A percentile compares a stretch with the other conserved stretches of the same genome.
Conservation (phyloP, 768 basidiomycete genomes). For the Galerina sulciceps region DNA sequence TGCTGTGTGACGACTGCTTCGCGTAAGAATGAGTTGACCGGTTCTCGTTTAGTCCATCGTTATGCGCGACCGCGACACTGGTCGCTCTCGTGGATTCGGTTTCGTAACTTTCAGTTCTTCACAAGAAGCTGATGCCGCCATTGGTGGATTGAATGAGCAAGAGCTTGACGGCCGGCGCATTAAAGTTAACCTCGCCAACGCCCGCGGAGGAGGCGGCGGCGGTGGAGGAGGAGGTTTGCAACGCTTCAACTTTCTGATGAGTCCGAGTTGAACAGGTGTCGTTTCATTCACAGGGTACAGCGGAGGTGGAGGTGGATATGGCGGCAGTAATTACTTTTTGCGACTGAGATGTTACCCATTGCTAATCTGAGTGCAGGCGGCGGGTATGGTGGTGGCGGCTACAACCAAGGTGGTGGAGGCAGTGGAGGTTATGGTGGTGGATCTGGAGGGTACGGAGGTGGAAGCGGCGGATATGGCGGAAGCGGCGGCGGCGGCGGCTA, state of each 20-base stretch:
- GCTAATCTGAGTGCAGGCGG: neutral
- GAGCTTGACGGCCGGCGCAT: slow-evolving; percentile 93
- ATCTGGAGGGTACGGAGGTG: slow-evolving; percentile 25
- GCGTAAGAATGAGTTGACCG: slow-evolving; percentile 42
- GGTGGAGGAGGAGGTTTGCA: slow-evolving; percentile 46
- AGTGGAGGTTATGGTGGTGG: slow-evolving; percentile 24
- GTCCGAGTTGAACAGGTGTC: slow-evolving; percentile 7
- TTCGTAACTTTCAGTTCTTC: slow-evolving; percentile 79
- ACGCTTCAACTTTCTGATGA: slow-evolving; percentile 8
- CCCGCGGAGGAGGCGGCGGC: slow-evolving; percentile 62
- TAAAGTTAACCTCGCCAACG: slow-evolving; percentile 86
- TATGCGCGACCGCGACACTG: slow-evolving; percentile 98
- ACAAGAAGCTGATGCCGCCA: slow-evolving; percentile 80
- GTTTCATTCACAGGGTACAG: slow-evolving; percentile 26
- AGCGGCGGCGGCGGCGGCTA: slow-evolving; percentile 22
- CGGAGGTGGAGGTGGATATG: slow-evolving; percentile 20
- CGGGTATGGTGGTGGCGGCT: slow-evolving; percentile 4
- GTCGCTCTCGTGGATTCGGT: slow-evolving; percentile 95
- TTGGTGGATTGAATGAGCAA: slow-evolving; percentile 78
- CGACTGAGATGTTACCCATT: neutral
- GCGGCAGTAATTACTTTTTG: slow-evolving; percentile 16
- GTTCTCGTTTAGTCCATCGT: slow-evolving; percentile 80
- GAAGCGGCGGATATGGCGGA: slow-evolving; percentile 5
- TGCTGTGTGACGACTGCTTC: slow-evolving; percentile 19
- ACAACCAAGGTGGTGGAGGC: slow-evolving; percentile 19